A percentile compares a stretch with the other conserved stretches of the same genome.
Evolutionary conservation across 2,329 filamentous ascomycete species (phyloP).

Genomic region (Ilyonectria robusta): DNA sequence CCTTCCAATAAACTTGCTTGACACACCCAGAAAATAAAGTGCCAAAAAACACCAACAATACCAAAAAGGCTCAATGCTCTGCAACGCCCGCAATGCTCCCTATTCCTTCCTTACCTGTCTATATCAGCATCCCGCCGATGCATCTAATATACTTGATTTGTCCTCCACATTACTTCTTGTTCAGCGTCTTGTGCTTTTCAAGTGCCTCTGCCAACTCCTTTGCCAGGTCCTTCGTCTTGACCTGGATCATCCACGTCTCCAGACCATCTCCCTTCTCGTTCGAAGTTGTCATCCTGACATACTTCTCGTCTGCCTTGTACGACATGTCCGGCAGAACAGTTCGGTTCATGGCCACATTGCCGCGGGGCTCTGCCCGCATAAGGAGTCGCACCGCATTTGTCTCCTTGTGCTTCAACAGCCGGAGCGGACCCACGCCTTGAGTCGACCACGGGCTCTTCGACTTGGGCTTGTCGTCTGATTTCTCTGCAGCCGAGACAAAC

Average conservation of each 20-base stretch:
- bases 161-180: slow-evolving; percentile 61
- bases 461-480: slow-evolving; percentile 62
- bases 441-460: slow-evolving; percentile 75
- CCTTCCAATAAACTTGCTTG: slow-evolving; percentile 15
- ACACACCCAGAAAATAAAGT: slow-evolving; percentile 17
- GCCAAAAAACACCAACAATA: slow-evolving; percentile 19
- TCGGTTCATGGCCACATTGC: slow-evolving; percentile 81
- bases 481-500: slow-evolving; percentile 65
- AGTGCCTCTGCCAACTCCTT: slow-evolving; percentile 65
- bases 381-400: slow-evolving; percentile 78
- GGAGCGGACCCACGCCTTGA: slow-evolving; percentile 79
- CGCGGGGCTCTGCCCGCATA: slow-evolving; percentile 81
- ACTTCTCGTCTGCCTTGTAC: slow-evolving; percentile 75
- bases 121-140: slow-evolving; percentile 40
- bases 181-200: slow-evolving; percentile 69
- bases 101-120: slow-evolving; percentile 47
- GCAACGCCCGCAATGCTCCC: slow-evolving; percentile 43
- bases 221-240: slow-evolving; percentile 75
- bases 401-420: slow-evolving; percentile 80
- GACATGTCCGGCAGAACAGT: slow-evolving; percentile 71
- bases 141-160: slow-evolving; percentile 44
- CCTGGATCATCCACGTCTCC: slow-evolving; percentile 80
- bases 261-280: slow-evolving; percentile 71
- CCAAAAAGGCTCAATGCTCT: slow-evolving; percentile 36
- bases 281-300: slow-evolving; percentile 70